phyloP scores from a whole-genome alignment of 1,139 yeast genomes.

The Zygosaccharomyces sapae region DNA sequence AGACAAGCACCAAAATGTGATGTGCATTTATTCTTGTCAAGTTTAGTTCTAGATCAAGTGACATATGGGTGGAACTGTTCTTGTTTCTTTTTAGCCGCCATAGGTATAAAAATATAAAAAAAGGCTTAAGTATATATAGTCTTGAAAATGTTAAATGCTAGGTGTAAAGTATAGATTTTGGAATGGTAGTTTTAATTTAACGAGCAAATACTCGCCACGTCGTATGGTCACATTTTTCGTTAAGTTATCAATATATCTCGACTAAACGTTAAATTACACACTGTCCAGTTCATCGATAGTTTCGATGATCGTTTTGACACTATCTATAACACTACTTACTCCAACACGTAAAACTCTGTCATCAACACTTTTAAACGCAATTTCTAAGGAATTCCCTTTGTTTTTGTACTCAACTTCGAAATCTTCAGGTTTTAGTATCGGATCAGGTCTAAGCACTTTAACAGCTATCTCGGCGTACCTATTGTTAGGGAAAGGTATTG shows the following conservation, averaged over 20 bases:
- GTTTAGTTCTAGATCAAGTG: too few species aligned
- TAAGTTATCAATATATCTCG: neutral
- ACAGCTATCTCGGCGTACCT: constrained; percentile 63
- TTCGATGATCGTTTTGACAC: constrained; percentile 63
- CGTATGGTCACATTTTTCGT: neutral
- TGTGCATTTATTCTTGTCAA: too few species aligned
- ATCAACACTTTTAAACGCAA: constrained; percentile 51
- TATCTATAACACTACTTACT: constrained; percentile 62
- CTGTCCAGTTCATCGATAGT: constrained; percentile 59
- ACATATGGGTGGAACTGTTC: too few species aligned
- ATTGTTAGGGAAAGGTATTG: constrained; percentile 58
- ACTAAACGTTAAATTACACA: neutral
- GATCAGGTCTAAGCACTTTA: constrained; percentile 66
- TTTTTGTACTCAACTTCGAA: constrained; percentile 44
- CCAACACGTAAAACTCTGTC: constrained; percentile 68
- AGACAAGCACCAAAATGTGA: too few species aligned
- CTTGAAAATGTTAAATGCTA: too few species aligned
- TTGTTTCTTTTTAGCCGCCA: too few species aligned
- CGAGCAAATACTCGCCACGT: too few species aligned
- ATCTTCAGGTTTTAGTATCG: constrained; percentile 64
- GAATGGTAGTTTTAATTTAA: too few species aligned
- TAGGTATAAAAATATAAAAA: too few species aligned
- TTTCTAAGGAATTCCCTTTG: constrained; percentile 37
- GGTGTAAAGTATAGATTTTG: too few species aligned
- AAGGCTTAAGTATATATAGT: too few species aligned